Percentiles rank a stretch among this genome's conserved stretches.
These are phyloP conservation scores for Alternaria dauci DNA, from an alignment of 2,329 filamentous ascomycete genomes.

Conservation along the genomic window DNA sequence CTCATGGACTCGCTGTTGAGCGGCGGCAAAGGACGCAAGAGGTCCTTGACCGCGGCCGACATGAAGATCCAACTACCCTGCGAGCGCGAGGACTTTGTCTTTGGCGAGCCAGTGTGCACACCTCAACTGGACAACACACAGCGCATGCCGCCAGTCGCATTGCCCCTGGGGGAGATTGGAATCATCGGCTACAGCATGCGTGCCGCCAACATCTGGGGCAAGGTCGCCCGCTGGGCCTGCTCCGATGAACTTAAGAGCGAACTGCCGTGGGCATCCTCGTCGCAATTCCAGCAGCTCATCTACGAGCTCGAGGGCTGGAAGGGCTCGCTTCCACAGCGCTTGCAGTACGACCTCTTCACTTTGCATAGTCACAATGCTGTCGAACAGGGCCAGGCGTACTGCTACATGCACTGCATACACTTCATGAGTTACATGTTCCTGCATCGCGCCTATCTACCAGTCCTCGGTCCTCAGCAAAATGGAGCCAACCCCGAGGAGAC, in stretches of 20 bases:
- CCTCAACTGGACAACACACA: conserved; percentile 44
- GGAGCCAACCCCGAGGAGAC: conserved; percentile 38
- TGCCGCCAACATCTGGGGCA: conserved; percentile 53
- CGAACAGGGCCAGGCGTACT: conserved; percentile 53
- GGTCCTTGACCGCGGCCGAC: conserved; percentile 45
- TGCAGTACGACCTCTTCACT: conserved; percentile 50
- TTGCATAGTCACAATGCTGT: conserved; percentile 53
- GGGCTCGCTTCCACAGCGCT: conserved; percentile 43
- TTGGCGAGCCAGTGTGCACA: conserved; percentile 50
- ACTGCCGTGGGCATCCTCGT: conserved; percentile 48
- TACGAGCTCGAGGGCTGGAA: conserved; percentile 49
- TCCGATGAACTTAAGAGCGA: conserved; percentile 48
- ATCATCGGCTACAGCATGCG: conserved; percentile 52
- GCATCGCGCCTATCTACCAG: conserved; percentile 51
- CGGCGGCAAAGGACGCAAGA: conserved; percentile 52
- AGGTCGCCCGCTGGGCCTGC: conserved; percentile 53
- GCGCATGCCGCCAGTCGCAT: conserved; percentile 39
- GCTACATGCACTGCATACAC: conserved; percentile 54
- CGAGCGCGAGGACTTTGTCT: conserved; percentile 51
- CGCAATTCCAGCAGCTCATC: conserved; percentile 49
- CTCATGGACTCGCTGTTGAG: conserved; percentile 54
- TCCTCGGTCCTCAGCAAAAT: conserved; percentile 47
- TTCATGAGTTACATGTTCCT: conserved; percentile 56
- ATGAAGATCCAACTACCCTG: conserved; percentile 53
- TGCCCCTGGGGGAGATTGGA: conserved; percentile 46